Conservation (phyloP, 208 protist species). For the Leishmania amazonensis region DNA sequence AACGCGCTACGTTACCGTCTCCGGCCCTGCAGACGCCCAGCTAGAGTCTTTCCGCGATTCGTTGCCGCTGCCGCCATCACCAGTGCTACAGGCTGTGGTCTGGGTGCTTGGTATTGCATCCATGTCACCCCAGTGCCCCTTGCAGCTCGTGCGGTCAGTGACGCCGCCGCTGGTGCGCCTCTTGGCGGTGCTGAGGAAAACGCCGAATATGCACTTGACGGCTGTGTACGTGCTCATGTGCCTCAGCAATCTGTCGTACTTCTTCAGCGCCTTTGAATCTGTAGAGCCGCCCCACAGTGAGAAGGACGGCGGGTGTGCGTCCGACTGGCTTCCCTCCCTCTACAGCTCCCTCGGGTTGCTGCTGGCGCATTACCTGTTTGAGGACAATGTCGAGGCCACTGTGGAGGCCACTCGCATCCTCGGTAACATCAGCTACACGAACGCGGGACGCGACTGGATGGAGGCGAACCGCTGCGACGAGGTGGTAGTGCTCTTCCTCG, state of each 20-base stretch:
- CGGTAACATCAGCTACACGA: constrained; percentile 83
- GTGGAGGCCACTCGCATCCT: constrained; percentile 80
- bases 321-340: constrained; percentile 35
- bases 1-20: constrained; percentile 20
- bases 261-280: constrained; percentile 60
- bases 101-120: constrained; percentile 76
- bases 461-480: constrained; percentile 80
- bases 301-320: background rate
- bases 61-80: constrained; percentile 16
- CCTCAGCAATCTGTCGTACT: constrained; percentile 83
- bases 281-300: constrained; percentile 10
- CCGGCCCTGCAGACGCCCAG: background rate
- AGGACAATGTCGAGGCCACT: constrained; percentile 71
- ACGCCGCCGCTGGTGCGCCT: constrained; percentile 46
- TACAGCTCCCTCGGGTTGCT: constrained; percentile 57
- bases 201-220: constrained; percentile 37
- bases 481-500: constrained; percentile 76
- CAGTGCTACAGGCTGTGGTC: constrained; percentile 57
- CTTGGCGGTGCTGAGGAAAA: constrained; percentile 47
- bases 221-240: constrained; percentile 80
- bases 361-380: constrained; percentile 70
- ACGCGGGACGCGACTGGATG: constrained; percentile 82
- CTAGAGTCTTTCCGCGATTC: background rate
- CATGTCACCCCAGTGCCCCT: constrained; percentile 51
- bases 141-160: constrained; percentile 44